phyloP scores from a whole-genome alignment of 1,284 basidiomycete species.

The Cutaneotrichosporon arboriforme region DNA sequence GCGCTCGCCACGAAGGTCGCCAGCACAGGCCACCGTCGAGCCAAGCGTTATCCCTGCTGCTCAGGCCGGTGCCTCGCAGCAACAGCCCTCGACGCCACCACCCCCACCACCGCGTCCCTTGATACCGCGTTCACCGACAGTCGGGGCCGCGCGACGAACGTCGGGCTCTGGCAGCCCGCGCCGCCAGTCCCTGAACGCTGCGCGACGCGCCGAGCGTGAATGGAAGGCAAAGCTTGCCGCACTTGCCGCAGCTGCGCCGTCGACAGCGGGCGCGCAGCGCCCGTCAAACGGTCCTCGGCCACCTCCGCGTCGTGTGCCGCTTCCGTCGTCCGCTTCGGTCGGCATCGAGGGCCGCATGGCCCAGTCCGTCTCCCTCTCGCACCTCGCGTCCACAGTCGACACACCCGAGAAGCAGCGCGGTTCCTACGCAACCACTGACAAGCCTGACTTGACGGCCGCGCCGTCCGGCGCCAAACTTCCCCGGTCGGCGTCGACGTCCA shows the following conservation, averaged over 20 bases:
- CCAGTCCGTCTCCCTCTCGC: not conserved
- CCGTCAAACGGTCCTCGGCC: conserved; percentile 1
- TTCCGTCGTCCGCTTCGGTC: not conserved
- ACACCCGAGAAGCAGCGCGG: not conserved
- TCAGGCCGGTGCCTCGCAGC: not conserved
- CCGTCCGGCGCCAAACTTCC: not conserved
- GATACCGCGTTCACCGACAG: not conserved
- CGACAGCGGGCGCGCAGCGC: not conserved
- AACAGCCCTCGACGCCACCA: not conserved
- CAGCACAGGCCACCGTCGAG: not conserved
- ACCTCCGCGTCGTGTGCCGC: conserved; percentile 3
- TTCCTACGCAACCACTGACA: not conserved
- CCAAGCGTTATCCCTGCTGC: not conserved
- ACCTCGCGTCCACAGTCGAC: not conserved
- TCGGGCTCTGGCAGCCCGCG: not conserved
- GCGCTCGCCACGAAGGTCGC: not conserved
- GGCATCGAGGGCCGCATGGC: not conserved
- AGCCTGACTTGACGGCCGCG: not conserved
- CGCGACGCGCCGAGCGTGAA: conserved; percentile 27
- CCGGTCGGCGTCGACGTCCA: not conserved
- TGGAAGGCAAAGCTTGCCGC: conserved; percentile 36
- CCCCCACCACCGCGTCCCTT: not conserved
- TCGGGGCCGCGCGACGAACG: not conserved
- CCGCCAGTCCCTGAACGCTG: not conserved
- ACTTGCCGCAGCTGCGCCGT: conserved; percentile 6